Evolutionary conservation across 1,284 basidiomycete genomes (phyloP).

Genomic region (Papiliotrema terrestris): DNA sequence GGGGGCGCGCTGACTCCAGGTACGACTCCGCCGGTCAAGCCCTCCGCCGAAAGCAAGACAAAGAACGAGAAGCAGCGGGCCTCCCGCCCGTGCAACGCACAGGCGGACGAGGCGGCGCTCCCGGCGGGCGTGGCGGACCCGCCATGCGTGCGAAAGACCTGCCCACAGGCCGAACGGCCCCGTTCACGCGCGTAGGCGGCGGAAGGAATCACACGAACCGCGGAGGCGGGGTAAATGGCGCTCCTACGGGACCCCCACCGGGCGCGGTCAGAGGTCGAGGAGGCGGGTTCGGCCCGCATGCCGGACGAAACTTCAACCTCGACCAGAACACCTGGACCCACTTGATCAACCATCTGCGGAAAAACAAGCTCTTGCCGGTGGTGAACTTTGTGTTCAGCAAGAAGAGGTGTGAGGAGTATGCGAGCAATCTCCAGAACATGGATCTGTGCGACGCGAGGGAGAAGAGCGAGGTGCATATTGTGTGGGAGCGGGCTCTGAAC

Average conservation of each 20-base stretch:
- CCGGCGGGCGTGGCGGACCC: constrained; percentile 69
- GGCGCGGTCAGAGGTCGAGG: constrained; percentile 54
- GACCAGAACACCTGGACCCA: constrained; percentile 95
- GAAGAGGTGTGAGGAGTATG: constrained; percentile 95
- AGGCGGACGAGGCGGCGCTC: constrained; percentile 69
- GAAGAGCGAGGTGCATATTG: constrained; percentile 95
- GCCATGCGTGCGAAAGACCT: constrained; percentile 45
- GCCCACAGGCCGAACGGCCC: constrained; percentile 42
- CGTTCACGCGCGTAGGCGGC: constrained; percentile 36
- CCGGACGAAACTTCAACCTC: constrained; percentile 62
- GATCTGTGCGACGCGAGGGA: constrained; percentile 82
- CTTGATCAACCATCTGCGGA: constrained; percentile 79
- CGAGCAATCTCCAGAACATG: constrained; percentile 78
- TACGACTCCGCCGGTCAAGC: constrained; percentile 88
- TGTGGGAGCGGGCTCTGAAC: constrained; percentile 85
- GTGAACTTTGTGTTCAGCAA: constrained; percentile 98
- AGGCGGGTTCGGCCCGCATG: constrained; percentile 45
- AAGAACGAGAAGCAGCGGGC: constrained; percentile 91
- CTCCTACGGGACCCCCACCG: constrained; percentile 18
- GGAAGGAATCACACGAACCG: constrained; percentile 43
- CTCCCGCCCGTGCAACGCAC: constrained; percentile 73
- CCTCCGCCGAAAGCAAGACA: constrained; percentile 89
- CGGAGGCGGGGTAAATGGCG: constrained; percentile 38
- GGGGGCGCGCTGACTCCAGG: constrained; percentile 47
- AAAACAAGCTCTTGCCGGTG: constrained; percentile 82